Percentiles rank a stretch among this genome's conserved stretches.
phyloP scores from a whole-genome alignment of 2,329 filamentous ascomycete species.

The Microcyclosporella mali region DNA sequence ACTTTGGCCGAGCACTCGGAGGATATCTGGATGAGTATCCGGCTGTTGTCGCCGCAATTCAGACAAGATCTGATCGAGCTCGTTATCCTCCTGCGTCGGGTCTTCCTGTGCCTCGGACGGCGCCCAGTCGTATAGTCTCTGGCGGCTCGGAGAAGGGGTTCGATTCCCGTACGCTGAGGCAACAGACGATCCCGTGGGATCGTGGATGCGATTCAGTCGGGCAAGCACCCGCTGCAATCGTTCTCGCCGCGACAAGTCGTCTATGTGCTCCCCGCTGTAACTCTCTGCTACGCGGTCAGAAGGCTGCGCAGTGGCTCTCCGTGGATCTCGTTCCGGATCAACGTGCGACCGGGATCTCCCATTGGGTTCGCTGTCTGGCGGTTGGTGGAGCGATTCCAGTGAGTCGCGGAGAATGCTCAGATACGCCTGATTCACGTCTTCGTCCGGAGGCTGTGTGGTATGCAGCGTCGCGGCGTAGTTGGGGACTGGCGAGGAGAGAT shows the following conservation, averaged over 20 bases:
- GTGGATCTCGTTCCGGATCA: slow-evolving; percentile 21
- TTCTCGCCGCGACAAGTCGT: slow-evolving; percentile 37
- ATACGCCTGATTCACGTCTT: slow-evolving; percentile 41
- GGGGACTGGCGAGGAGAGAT: slow-evolving; percentile 46
- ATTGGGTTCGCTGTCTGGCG: slow-evolving; percentile 2
- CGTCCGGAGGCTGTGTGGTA: slow-evolving; percentile 32
- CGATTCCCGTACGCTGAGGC: slow-evolving; percentile 47
- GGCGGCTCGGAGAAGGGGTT: slow-evolving; percentile 43
- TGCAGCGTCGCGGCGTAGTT: slow-evolving; percentile 47
- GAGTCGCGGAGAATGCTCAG: slow-evolving; percentile 45
- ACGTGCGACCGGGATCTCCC: slow-evolving; percentile 7
- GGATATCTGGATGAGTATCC: slow-evolving; percentile 35
- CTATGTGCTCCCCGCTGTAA: background rate
- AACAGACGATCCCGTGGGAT: slow-evolving; percentile 24
- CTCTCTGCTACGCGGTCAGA: background rate
- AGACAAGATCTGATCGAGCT: slow-evolving; percentile 37
- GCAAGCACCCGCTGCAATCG: slow-evolving; percentile 42
- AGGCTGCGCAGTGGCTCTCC: slow-evolving; percentile 7
- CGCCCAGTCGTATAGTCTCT: slow-evolving; percentile 57
- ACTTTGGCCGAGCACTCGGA: slow-evolving; percentile 33
- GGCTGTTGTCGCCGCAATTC: slow-evolving; percentile 37
- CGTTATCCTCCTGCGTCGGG: slow-evolving; percentile 31
- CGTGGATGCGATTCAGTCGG: slow-evolving; percentile 40
- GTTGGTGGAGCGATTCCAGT: slow-evolving; percentile 29
- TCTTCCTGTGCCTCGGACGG: slow-evolving; percentile 41